Percentiles rank a stretch among this genome's conserved stretches.
Evolutionary conservation across 192 early-diverging fungal genomes (phyloP).

Genomic region (Coemansia sp.): DNA sequence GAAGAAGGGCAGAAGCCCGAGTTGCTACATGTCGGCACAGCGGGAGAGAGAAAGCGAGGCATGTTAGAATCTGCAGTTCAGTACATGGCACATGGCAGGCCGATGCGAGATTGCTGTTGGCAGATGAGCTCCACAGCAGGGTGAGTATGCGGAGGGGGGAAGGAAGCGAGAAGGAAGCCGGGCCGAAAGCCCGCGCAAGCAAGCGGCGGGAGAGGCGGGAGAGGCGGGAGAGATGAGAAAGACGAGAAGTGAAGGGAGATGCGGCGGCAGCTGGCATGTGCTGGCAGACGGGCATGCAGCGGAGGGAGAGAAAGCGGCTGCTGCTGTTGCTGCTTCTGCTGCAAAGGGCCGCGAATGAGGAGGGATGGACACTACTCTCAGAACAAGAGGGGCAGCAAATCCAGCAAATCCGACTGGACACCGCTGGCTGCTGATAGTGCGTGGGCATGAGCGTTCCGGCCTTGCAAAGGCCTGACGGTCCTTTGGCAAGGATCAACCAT

Average conservation of each 20-base stretch:
- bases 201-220: not conserved
- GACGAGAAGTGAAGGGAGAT: too few relatives aligned
- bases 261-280: too few relatives aligned
- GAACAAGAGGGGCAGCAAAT: constrained; percentile 9
- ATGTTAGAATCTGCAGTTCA: constrained; percentile 5
- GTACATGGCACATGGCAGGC: not conserved
- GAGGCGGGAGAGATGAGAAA: not conserved
- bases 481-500: constrained; percentile 24
- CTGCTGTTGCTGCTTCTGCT: too few relatives aligned
- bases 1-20: constrained; percentile 44
- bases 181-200: not conserved
- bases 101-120: not conserved
- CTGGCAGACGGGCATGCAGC: too few relatives aligned
- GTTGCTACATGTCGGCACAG: constrained; percentile 22
- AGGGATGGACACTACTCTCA: too few relatives aligned
- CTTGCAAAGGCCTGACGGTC: constrained; percentile 17
- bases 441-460: not conserved
- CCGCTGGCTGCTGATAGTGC: not conserved
- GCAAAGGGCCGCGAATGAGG: too few relatives aligned
- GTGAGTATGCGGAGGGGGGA: too few relatives aligned
- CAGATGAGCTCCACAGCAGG: not conserved
- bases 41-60: not conserved
- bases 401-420: constrained; percentile 25
- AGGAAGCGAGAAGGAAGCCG: not conserved
- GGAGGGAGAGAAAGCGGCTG: too few relatives aligned